Evolutionary conservation across 2,329 filamentous ascomycete genomes (phyloP), one percentile per base, ranked within the genome.

Genomic region (Drechslera avenae): DNA sequence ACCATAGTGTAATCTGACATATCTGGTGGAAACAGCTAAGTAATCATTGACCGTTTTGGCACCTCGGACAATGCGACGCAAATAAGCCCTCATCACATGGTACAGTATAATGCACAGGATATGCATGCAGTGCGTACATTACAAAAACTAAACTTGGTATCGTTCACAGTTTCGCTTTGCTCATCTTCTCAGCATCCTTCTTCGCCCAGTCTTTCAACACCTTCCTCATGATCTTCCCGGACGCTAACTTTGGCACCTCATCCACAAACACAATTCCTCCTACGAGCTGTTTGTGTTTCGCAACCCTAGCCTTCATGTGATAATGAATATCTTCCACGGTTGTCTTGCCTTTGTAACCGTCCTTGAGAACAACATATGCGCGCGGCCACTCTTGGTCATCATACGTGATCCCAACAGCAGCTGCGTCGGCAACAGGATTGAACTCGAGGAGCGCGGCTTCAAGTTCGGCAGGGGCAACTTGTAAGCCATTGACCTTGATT

Each of bases 191-290:
- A 2, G 77, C 78, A 67, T 85, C 83, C 50, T 73, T 72, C 70
- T 81, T 83, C 5, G 82, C 78, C 81, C 81, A 84, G 35, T 83
- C 80, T 57, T 79, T 78, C 72, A 85, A 73, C 5, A 79, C 65
- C 59, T 83, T 83, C 40, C 82, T 73, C 65, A 81, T 75, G 42
- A 85, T 84, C 75, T 85, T 86, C 7, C 83, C 83, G 52, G 78
- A 81, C 10, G 79, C 77, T 37, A 83, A 69, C 64, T 83, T 84
- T 0, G 83, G 82, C 45, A 85, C 78, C 55, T 81, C 79, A 40
- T 83, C 78, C 5, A 85, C 76, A 52, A 84, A 83, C 19, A 76
- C 72, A 21, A 83, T 76, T 3, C 81, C 81, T 2, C 81, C 81
- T 1, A 73, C 75, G 1, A 83, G 72, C 47, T 75, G 72, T 60